These are phyloP conservation scores for Baeospora myosura DNA, from an alignment of 1,284 basidiomycete genomes.

Conservation along the genomic window DNA sequence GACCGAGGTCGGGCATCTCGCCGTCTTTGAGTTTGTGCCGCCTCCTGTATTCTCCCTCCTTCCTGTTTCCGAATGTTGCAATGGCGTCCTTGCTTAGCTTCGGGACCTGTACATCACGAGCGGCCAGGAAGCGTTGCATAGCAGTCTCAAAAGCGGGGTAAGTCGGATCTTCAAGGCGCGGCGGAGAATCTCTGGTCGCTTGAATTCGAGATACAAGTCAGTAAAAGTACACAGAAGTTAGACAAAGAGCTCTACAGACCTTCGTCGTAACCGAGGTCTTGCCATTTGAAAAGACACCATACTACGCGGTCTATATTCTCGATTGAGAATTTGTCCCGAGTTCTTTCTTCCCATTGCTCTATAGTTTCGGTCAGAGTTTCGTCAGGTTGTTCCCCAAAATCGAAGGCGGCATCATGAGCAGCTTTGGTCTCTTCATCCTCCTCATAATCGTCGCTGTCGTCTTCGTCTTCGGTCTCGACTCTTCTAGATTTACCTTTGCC, in stretches of 20 bases:
- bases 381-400: conserved; percentile 53
- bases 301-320: conserved; percentile 54
- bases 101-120: conserved; percentile 57
- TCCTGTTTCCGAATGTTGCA: conserved; percentile 37
- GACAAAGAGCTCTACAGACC: conserved; percentile 42
- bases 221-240: conserved; percentile 1
- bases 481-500: conserved; percentile 10
- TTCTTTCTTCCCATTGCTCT: conserved; percentile 52
- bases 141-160: conserved; percentile 64
- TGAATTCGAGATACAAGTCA: conserved; percentile 13
- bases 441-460: conserved; percentile 24
- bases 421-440: conserved; percentile 20
- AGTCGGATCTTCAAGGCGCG: conserved; percentile 44
- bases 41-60: conserved; percentile 37
- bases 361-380: conserved; percentile 43
- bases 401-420: conserved; percentile 31
- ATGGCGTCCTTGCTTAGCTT: conserved; percentile 35
- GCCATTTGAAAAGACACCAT: conserved; percentile 87
- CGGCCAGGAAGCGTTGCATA: conserved; percentile 57
- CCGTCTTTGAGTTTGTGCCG: conserved; percentile 40
- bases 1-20: conserved; percentile 57
- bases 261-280: conserved; percentile 84
- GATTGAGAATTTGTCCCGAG: conserved; percentile 30
- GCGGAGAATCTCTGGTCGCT: conserved; percentile 92
- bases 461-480: conserved; percentile 25